phyloP scores from a whole-genome alignment of 352 stramenopile genomes.

The Globisporangium echinulatum region DNA sequence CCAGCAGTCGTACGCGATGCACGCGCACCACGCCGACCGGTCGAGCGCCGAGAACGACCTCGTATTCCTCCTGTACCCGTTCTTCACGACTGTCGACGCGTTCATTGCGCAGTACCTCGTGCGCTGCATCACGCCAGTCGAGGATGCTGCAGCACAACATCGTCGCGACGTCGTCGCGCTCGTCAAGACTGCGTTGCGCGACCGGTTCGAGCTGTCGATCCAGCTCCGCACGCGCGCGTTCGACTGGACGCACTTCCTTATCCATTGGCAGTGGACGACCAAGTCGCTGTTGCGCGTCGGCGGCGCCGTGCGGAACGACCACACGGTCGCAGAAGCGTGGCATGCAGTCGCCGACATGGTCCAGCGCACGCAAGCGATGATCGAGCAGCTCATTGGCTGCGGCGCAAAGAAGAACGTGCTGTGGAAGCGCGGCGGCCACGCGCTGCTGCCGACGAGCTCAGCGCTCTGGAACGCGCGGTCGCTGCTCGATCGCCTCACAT shows the following conservation, averaged over 20 bases:
- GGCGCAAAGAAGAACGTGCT: conserved; percentile 71
- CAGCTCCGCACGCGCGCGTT: conserved; percentile 46
- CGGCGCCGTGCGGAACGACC: not conserved
- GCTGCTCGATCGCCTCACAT: conserved; percentile 56
- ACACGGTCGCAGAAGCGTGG: conserved; percentile 26
- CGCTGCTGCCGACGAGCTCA: conserved; percentile 50
- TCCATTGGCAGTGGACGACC: conserved; percentile 75
- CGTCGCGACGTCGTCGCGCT: conserved; percentile 14
- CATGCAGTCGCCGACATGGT: conserved; percentile 56
- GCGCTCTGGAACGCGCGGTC: conserved; percentile 70
- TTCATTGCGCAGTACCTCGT: conserved; percentile 31
- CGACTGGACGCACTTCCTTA: conserved; percentile 79
- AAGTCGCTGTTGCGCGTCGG: conserved; percentile 46
- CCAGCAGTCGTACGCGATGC: conserved; percentile 80
- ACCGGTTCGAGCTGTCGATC: conserved; percentile 77
- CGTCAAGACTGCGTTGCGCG: conserved; percentile 37
- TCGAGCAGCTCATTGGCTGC: conserved; percentile 65
- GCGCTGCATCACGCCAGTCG: no score
- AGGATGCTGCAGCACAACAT: conserved; percentile 1
- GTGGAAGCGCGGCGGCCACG: conserved; percentile 91
- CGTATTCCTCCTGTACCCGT: conserved; percentile 63
- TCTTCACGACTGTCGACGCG: conserved; percentile 53
- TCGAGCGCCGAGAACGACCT: conserved; percentile 69
- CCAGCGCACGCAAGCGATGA: conserved; percentile 63
- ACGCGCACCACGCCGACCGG: conserved; percentile 65